Evolutionary conservation across 2,329 filamentous ascomycete species (phyloP).

Genomic region (Aspergillus sp.): DNA sequence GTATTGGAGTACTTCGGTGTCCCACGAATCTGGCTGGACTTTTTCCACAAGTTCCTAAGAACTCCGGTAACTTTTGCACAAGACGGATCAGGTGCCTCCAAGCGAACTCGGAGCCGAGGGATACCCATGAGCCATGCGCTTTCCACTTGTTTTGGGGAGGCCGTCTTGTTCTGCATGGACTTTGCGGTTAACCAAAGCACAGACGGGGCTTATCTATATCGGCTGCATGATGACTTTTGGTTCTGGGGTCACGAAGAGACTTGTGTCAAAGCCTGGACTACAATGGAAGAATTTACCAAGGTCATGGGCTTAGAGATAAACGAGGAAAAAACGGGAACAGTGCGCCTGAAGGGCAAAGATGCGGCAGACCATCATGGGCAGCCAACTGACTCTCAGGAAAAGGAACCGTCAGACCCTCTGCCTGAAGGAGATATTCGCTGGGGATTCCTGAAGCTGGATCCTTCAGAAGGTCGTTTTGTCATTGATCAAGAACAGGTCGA

Average conservation of each 20-base stretch:
- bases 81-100: slow-evolving; percentile 51
- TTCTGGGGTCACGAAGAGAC: slow-evolving; percentile 62
- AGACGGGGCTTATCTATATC: slow-evolving; percentile 57
- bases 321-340: slow-evolving; percentile 58
- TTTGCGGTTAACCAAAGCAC: slow-evolving; percentile 64
- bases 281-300: slow-evolving; percentile 57
- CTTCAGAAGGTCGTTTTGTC: slow-evolving; percentile 56
- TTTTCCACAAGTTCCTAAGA: slow-evolving; percentile 63
- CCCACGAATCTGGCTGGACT: slow-evolving; percentile 56
- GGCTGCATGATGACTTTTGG: slow-evolving; percentile 68
- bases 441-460: slow-evolving; percentile 62
- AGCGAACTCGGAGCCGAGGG: slow-evolving; percentile 56
- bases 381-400: background rate
- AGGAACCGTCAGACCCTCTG: slow-evolving; percentile 31
- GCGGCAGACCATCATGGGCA: slow-evolving; percentile 9
- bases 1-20: slow-evolving; percentile 63
- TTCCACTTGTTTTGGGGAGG: slow-evolving; percentile 62
- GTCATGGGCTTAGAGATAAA: slow-evolving; percentile 63
- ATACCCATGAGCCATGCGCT: slow-evolving; percentile 63
- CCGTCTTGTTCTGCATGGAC: slow-evolving; percentile 65
- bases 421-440: slow-evolving; percentile 59
- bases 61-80: slow-evolving; percentile 61
- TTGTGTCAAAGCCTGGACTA: slow-evolving; percentile 61
- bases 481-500: slow-evolving; percentile 64
- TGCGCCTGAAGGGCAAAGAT: slow-evolving; percentile 38